phyloP scores from a whole-genome alignment of 1,284 basidiomycete species.

The Heterobasidion parviporum region DNA sequence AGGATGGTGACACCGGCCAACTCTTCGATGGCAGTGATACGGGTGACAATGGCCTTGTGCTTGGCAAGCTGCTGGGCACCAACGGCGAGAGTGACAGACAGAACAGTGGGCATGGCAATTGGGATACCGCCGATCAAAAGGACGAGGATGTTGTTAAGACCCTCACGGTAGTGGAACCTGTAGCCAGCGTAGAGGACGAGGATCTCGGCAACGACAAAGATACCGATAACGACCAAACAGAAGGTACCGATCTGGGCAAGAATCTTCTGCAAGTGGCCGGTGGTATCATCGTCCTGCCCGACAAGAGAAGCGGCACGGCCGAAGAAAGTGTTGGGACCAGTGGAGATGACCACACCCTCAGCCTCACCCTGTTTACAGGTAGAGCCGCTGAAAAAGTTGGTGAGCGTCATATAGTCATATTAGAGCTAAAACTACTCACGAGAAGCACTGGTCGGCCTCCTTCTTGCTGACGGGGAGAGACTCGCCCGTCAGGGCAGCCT shows the following conservation, averaged over 20 bases:
- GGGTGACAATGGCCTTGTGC: conserved; percentile 97
- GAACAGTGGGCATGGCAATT: conserved; percentile 96
- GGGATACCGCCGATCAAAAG: conserved; percentile 98
- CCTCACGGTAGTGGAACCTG: conserved; percentile 85
- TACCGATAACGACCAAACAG: conserved; percentile 90
- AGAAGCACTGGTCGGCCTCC: conserved; percentile 92
- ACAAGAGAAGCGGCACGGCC: conserved; percentile 93
- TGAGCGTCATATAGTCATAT: conserved; percentile 6
- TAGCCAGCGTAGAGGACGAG: conserved; percentile 84
- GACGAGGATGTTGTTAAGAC: conserved; percentile 94
- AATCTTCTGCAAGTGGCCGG: conserved; percentile 97
- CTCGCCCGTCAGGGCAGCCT: conserved; percentile 94
- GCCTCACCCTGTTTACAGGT: conserved; percentile 98
- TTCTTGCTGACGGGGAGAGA: conserved; percentile 90
- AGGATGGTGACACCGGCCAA: conserved; percentile 95
- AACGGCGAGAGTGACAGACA: conserved; percentile 95
- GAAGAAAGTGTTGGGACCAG: conserved; percentile 94
- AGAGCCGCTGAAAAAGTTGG: conserved; percentile 55
- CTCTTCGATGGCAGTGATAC: conserved; percentile 97
- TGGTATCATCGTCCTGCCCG: conserved; percentile 92
- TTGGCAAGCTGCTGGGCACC: conserved; percentile 97
- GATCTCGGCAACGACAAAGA: conserved; percentile 88
- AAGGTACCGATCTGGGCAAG: conserved; percentile 93
- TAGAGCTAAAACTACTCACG: conserved; percentile 41
- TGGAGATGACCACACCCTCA: conserved; percentile 94